phyloP scores from a whole-genome alignment of 306 rosid species.

The Prosopis cineraria region DNA sequence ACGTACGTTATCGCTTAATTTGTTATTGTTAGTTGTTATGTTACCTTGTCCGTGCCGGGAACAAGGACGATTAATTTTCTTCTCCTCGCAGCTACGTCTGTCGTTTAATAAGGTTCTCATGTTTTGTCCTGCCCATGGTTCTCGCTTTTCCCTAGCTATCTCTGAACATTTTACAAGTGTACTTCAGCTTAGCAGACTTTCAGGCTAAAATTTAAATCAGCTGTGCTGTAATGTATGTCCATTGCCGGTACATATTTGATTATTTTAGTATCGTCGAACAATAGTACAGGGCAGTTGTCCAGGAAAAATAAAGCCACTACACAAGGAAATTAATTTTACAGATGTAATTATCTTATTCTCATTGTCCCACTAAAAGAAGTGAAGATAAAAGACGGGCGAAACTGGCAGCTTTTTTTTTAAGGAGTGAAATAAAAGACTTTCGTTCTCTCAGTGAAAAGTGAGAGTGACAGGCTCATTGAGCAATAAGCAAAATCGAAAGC shows the following conservation, averaged over 20 bases:
- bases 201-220: constrained; percentile 24
- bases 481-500: constrained; percentile 17
- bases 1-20: too few species aligned
- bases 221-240: background rate
- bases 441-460: constrained; percentile 20
- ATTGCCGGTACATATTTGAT: background rate
- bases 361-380: constrained; percentile 38
- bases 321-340: background rate
- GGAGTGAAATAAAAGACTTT: constrained; percentile 1
- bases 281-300: background rate
- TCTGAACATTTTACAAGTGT: too few species aligned
- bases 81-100: constrained; percentile 22
- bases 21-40: background rate
- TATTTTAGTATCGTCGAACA: background rate
- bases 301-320: background rate
- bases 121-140: constrained; percentile 27
- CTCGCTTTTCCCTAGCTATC: constrained; percentile 19
- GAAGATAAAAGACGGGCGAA: constrained; percentile 20
- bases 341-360: constrained; percentile 25
- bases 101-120: constrained; percentile 9
- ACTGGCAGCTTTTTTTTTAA: constrained; percentile 10
- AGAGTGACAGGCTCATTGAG: constrained; percentile 23
- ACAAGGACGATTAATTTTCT: constrained; percentile 17
- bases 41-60: background rate
- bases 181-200: too few species aligned